Percentiles rank a stretch among this genome's conserved stretches.
These are phyloP conservation scores for Chrysophaeum taylorii DNA, from an alignment of 352 stramenopile genomes.

Conservation along the genomic window DNA sequence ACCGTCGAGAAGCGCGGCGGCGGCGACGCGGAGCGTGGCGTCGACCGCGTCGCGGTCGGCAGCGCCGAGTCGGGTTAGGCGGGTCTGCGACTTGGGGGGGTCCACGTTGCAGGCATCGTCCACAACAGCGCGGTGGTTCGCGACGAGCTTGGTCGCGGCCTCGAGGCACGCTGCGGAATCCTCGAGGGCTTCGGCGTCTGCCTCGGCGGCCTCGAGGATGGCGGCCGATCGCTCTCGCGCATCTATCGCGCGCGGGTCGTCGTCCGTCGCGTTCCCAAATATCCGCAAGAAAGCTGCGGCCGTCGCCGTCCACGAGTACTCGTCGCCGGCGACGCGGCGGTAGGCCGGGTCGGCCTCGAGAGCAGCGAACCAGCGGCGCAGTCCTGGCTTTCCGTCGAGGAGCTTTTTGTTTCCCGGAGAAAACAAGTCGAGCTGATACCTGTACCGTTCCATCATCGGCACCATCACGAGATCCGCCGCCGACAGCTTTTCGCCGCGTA, in stretches of 20 bases:
- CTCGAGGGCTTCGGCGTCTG: not conserved
- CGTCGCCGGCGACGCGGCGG: slow-evolving; percentile 24
- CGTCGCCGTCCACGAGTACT: slow-evolving; percentile 29
- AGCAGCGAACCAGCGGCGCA: slow-evolving; percentile 24
- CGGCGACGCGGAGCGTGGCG: not conserved
- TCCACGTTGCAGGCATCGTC: slow-evolving; percentile 20
- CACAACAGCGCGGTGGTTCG: slow-evolving; percentile 26
- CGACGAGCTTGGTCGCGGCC: slow-evolving; percentile 23
- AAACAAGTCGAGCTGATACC: not conserved
- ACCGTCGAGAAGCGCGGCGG: not conserved
- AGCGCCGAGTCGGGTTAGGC: slow-evolving; percentile 6
- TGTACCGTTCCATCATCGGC: slow-evolving; percentile 26
- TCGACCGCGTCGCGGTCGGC: slow-evolving; percentile 1
- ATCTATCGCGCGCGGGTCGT: slow-evolving; percentile 14
- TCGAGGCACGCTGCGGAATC: slow-evolving; percentile 17
- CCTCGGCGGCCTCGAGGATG: slow-evolving; percentile 12
- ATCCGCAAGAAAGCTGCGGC: slow-evolving; percentile 26
- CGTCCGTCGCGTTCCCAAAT: slow-evolving; percentile 22
- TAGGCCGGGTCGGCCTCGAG: slow-evolving; percentile 27
- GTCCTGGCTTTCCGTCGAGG: slow-evolving; percentile 4
- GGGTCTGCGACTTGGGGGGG: slow-evolving; percentile 21
- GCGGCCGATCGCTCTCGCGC: no score
- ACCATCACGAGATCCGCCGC: slow-evolving; percentile 24
- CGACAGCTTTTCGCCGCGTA: slow-evolving; percentile 21
- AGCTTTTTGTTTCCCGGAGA: not conserved